Evolutionary conservation across 768 basidiomycete genomes (phyloP).

Genomic region (Tylopilus sp.): DNA sequence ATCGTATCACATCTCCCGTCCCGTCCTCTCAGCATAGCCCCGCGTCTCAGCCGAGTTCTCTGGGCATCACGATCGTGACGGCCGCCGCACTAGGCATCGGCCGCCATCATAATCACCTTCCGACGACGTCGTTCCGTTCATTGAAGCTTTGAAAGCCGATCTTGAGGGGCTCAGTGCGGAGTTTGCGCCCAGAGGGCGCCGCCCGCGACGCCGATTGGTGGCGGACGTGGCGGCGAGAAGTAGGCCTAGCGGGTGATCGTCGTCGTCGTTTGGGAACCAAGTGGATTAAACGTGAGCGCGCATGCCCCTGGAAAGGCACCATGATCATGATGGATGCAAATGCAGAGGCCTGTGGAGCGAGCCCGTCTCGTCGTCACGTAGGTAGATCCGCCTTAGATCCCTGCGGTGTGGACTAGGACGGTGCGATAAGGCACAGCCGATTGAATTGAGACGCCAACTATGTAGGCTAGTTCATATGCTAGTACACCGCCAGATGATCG

Average conservation of each 20-base stretch:
- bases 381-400: not conserved
- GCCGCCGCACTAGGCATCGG: not conserved
- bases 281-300: not conserved
- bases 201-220: too few species aligned
- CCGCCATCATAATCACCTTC: not conserved
- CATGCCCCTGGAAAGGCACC: not conserved
- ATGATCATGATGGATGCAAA: not conserved
- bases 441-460: constrained; percentile 27
- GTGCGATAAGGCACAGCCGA: constrained; percentile 5
- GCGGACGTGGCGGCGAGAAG: too few species aligned
- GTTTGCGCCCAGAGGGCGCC: too few species aligned
- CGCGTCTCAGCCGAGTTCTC: not conserved
- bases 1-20: not conserved
- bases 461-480: constrained; percentile 19
- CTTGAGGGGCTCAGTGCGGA: too few species aligned
- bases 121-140: not conserved
- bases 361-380: constrained; percentile 3
- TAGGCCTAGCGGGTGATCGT: not conserved
- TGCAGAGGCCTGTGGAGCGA: not conserved
- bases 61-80: not conserved
- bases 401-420: not conserved
- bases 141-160: not conserved
- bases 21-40: too few species aligned
- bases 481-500: constrained; percentile 22
- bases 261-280: too few species aligned